Conservation (phyloP, 2,329 filamentous ascomycete genomes). For the Cadophora malorum region DNA sequence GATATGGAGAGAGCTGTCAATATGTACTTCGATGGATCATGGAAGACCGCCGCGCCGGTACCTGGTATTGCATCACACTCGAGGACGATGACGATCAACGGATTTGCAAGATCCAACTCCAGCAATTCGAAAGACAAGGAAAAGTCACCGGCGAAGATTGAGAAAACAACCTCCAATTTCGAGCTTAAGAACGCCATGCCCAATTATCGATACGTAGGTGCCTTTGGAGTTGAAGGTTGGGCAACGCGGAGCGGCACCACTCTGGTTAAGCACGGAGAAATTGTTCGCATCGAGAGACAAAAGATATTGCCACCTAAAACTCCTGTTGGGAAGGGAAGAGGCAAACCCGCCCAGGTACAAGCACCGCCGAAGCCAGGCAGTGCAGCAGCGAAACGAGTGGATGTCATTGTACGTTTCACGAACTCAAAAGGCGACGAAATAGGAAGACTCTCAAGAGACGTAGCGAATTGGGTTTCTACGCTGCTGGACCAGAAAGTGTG, state of each 20-base stretch:
- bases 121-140: conserved; percentile 20
- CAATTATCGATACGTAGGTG: conserved; percentile 78
- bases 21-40: conserved; percentile 74
- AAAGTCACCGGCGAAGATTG: conserved; percentile 41
- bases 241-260: conserved; percentile 81
- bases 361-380: conserved; percentile 43
- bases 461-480: conserved; percentile 89
- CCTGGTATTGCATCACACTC: conserved; percentile 22
- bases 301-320: conserved; percentile 68
- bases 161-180: conserved; percentile 21
- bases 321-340: conserved; percentile 52
- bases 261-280: conserved; percentile 80
- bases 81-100: conserved; percentile 38
- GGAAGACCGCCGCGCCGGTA: conserved; percentile 50
- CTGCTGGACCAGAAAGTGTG: conserved; percentile 91
- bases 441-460: conserved; percentile 84
- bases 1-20: conserved; percentile 69
- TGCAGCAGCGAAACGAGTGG: conserved; percentile 68
- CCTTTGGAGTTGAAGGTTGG: conserved; percentile 92
- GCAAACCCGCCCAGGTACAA: conserved; percentile 45
- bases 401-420: conserved; percentile 92
- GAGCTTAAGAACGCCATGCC: conserved; percentile 49
- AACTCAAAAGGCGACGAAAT: conserved; percentile 81
- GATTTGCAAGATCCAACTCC: conserved; percentile 35
- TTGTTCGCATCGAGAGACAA: conserved; percentile 85